Evolutionary conservation across 2,329 filamentous ascomycete species (phyloP).

Genomic region (Didymella arachidicola): DNA sequence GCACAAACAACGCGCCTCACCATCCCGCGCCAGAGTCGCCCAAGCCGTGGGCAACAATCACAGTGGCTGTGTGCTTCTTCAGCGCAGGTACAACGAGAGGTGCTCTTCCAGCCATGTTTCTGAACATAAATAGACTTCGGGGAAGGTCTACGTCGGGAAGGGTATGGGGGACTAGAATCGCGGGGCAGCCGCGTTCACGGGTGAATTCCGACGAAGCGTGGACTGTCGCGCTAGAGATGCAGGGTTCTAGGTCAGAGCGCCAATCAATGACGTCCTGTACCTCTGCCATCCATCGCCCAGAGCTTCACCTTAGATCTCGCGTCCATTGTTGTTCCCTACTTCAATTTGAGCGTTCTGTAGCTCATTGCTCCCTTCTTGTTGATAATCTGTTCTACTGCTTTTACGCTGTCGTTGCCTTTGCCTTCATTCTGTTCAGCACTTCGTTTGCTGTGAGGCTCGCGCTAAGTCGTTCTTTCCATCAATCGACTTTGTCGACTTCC

Average conservation of each 20-base stretch:
- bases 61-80: conserved; percentile 86
- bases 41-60: conserved; percentile 92
- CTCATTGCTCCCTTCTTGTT: neutral
- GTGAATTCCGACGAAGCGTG: conserved; percentile 15
- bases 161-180: conserved; percentile 19
- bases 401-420: conserved; percentile 3
- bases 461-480: conserved; percentile 11
- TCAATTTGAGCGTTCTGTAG: neutral
- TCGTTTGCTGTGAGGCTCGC: conserved; percentile 7
- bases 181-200: conserved; percentile 24
- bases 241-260: conserved; percentile 35
- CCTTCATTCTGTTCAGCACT: conserved; percentile 25
- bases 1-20: conserved; percentile 53
- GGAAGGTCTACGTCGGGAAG: conserved; percentile 1
- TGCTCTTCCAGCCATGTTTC: conserved; percentile 50
- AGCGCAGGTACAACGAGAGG: conserved; percentile 78
- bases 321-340: neutral
- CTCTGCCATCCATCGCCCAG: conserved; percentile 31
- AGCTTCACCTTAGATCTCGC: conserved; percentile 16
- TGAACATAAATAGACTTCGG: conserved; percentile 15
- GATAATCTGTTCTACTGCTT: neutral
- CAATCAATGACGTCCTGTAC: conserved; percentile 44
- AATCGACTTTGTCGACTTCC: conserved; percentile 1
- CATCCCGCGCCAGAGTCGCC: conserved; percentile 82
- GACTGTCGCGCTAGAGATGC: conserved; percentile 33